phyloP scores from a whole-genome alignment of 1,284 basidiomycete species.

The Moesziomyces aphidis region DNA sequence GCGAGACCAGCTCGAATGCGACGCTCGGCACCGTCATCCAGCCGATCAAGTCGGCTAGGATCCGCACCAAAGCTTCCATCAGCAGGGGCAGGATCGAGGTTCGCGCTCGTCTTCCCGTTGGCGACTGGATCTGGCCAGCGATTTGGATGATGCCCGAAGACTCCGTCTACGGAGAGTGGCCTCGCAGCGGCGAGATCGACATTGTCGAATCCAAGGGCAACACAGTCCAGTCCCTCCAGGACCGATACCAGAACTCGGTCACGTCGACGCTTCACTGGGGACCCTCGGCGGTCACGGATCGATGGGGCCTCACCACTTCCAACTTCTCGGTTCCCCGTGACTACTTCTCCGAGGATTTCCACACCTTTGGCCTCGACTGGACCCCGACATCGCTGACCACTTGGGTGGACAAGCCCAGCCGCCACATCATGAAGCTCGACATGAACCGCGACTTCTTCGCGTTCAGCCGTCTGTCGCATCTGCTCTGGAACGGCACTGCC shows the following conservation, averaged over 20 bases:
- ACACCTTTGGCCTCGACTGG: conserved; percentile 86
- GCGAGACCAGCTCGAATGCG: conserved; percentile 70
- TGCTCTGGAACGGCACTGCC: conserved; percentile 77
- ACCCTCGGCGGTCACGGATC: conserved; percentile 19
- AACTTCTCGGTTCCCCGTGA: conserved; percentile 77
- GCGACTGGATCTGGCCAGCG: conserved; percentile 81
- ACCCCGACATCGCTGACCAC: conserved; percentile 77
- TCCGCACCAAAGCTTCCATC: conserved; percentile 79
- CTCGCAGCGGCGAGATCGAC: conserved; percentile 80
- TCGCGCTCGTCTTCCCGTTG: conserved; percentile 78
- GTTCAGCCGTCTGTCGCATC: conserved; percentile 77
- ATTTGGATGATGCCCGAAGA: conserved; percentile 85
- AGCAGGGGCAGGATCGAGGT: conserved; percentile 85
- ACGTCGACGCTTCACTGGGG: conserved; percentile 26
- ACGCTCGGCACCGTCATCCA: conserved; percentile 74
- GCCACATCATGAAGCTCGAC: conserved; percentile 72
- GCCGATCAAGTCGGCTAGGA: conserved; percentile 81
- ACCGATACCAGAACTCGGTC: conserved; percentile 68
- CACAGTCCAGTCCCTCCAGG: conserved; percentile 75
- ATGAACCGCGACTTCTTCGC: conserved; percentile 76
- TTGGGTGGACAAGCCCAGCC: conserved; percentile 73
- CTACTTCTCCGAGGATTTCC: conserved; percentile 78
- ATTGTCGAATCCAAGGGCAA: conserved; percentile 75
- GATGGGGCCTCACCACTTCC: conserved; percentile 66
- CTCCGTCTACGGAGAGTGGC: conserved; percentile 81